Conservation (phyloP, 1,284 basidiomycete genomes). For the Puccinia polysora region DNA sequence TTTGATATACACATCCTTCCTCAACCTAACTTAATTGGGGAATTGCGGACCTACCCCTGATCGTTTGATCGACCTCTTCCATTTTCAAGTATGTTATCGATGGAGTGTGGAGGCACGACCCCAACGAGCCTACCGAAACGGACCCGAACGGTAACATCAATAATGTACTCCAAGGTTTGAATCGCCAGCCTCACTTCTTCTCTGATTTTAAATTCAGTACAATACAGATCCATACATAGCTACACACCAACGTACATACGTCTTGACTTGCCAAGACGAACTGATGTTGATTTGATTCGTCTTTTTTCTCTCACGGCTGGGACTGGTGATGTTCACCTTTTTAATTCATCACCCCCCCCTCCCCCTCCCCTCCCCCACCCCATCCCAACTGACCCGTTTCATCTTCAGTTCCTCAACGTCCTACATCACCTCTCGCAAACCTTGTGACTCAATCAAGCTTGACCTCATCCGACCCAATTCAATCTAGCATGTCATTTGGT, state of each 20-base stretch:
- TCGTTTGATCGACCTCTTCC: background rate
- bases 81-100: conserved; percentile 48
- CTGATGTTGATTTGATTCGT: too few species aligned
- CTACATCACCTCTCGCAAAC: background rate
- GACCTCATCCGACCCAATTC: conserved; percentile 1
- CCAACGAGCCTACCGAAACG: conserved; percentile 46
- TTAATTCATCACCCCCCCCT: too few species aligned
- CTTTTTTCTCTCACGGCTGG: too few species aligned
- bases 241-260: background rate
- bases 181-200: background rate
- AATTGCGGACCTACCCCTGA: too few species aligned
- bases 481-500: conserved; percentile 11
- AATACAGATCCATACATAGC: background rate
- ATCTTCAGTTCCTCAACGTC: conserved; percentile 14
- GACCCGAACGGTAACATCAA: conserved; percentile 49
- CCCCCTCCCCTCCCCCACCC: too few species aligned
- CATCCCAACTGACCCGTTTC: background rate
- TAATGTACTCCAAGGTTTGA: conserved; percentile 48
- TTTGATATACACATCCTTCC: too few species aligned
- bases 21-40: too few species aligned
- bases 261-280: too few species aligned
- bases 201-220: background rate
- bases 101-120: conserved; percentile 47
- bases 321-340: too few species aligned
- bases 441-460: conserved; percentile 9